These are phyloP conservation scores for Thelephora terrestris DNA, from an alignment of 1,284 basidiomycete genomes.

Conservation along the genomic window DNA sequence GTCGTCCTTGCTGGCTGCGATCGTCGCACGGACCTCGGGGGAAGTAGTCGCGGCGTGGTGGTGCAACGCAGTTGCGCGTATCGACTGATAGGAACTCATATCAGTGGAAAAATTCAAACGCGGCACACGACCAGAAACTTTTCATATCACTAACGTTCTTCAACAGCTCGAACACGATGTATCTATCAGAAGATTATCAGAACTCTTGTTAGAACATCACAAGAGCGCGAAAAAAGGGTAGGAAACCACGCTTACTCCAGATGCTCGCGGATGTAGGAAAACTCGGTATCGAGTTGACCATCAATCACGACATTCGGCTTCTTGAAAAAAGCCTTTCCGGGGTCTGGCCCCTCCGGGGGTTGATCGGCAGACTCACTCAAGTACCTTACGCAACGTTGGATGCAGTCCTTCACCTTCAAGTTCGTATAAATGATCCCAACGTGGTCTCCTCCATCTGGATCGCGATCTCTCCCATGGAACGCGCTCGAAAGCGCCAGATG, in stretches of 20 bases:
- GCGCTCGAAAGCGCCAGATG: constrained; percentile 75
- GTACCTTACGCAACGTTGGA: constrained; percentile 57
- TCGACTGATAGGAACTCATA: constrained; percentile 35
- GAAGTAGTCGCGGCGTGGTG: constrained; percentile 32
- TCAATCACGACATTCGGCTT: constrained; percentile 60
- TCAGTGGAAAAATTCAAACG: constrained; percentile 4
- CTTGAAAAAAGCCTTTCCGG: constrained; percentile 4
- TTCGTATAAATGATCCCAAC: constrained; percentile 84
- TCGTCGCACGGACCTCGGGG: constrained; percentile 61
- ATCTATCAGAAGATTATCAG: constrained; percentile 32
- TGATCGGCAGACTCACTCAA: constrained; percentile 29
- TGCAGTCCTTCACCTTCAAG: constrained; percentile 59
- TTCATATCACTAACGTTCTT: constrained; percentile 56
- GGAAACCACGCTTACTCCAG: constrained; percentile 48
- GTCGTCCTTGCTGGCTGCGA: constrained; percentile 61
- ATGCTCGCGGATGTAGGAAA: constrained; percentile 85
- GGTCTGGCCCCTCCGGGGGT: background rate
- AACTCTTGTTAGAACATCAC: background rate
- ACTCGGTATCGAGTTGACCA: constrained; percentile 63
- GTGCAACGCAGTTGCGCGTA: constrained; percentile 48
- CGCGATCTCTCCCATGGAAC: constrained; percentile 26
- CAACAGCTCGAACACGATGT: constrained; percentile 81
- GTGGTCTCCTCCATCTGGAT: constrained; percentile 38
- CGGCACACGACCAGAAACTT: constrained; percentile 6
- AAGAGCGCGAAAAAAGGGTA: background rate